Percentiles rank a stretch among this genome's conserved stretches.
These are phyloP conservation scores for Aspergillus transmontanensis DNA, from an alignment of 2,329 filamentous ascomycete species.

Conservation along the genomic window DNA sequence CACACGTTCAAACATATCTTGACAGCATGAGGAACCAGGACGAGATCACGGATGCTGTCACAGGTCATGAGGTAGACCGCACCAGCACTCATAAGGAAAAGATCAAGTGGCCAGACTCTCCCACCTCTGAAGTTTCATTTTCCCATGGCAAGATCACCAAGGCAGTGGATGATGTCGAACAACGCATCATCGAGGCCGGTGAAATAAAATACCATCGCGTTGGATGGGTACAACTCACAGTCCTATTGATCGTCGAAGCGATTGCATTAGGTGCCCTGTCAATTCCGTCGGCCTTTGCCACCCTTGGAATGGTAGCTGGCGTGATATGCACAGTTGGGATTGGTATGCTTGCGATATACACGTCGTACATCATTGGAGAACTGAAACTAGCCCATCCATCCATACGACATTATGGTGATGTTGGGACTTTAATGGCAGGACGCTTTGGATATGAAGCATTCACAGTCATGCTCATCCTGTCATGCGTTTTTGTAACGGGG, in stretches of 20 bases:
- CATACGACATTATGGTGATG: conserved; percentile 47
- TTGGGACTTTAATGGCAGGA: conserved; percentile 45
- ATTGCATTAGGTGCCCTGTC: conserved; percentile 51
- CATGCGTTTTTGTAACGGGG: conserved; percentile 45
- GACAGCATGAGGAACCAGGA: not conserved
- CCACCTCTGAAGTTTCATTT: not conserved
- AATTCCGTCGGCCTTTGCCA: conserved; percentile 47
- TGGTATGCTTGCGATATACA: conserved; percentile 42
- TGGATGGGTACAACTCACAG: conserved; percentile 53
- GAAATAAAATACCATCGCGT: conserved; percentile 27
- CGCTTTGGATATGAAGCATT: conserved; percentile 44
- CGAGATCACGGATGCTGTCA: not conserved
- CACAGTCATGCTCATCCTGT: conserved; percentile 44
- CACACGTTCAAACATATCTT: not conserved
- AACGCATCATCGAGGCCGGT: not conserved
- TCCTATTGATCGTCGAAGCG: conserved; percentile 52
- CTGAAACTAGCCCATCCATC: conserved; percentile 37
- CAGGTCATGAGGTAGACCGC: not conserved
- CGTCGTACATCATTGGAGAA: conserved; percentile 43
- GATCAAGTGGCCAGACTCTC: not conserved
- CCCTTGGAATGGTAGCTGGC: conserved; percentile 47
- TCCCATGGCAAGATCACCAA: not conserved
- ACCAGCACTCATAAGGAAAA: not conserved
- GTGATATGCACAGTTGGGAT: conserved; percentile 44
- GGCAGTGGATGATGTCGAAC: not conserved